Evolutionary conservation across 306 rosid species (phyloP), one percentile per base, ranked within the genome.

Genomic region (Dryas alaskensis): DNA sequence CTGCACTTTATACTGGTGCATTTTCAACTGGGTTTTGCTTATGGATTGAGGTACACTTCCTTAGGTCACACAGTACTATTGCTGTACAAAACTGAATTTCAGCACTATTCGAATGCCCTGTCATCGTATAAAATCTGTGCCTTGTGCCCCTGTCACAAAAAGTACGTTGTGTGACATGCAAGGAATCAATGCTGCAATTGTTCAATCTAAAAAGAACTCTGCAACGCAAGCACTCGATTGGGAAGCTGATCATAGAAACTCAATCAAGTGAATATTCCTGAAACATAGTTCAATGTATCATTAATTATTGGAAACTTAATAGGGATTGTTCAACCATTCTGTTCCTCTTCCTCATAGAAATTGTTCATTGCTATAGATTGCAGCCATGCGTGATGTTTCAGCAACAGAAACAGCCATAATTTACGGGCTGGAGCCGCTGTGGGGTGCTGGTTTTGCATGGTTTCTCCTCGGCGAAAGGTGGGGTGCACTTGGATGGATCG

Each of bases 391-490:
- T 65, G 84, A 90, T 60, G 90, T 90, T 80, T 88, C 96, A 69
- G 96, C 93, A 17, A 76, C 92, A 4, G 91, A 90, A 86, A 85
- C 96, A 44, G 96, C 96, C 54, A 73, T 88, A 61, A 86, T 90
- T 57, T 90, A 90, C 61, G 84, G 96, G 48, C 76, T 90, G 75
- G 96, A 90, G 85, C 96, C 96, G 39, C 74, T 90, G 45, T 88
- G 89, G 96, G 96, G 91, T 66, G 91, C 93, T 67, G 85, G 86
- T 46, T 88, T 90, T 80, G 91, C 96, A 5, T 90, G 93, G 96
- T 83, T 86, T 80, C 85, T 88, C 27, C 89, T 88, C 45, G 93
- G 96, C 73, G 96, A 90, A 86, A 88, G 96, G 73, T 88, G 90
- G 96, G 91, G 91, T 67, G 55, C 74, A 42, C 69, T 57, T 45